Conservation (phyloP, 2,329 filamentous ascomycete genomes). For the Leptosphaerulina australis region DNA sequence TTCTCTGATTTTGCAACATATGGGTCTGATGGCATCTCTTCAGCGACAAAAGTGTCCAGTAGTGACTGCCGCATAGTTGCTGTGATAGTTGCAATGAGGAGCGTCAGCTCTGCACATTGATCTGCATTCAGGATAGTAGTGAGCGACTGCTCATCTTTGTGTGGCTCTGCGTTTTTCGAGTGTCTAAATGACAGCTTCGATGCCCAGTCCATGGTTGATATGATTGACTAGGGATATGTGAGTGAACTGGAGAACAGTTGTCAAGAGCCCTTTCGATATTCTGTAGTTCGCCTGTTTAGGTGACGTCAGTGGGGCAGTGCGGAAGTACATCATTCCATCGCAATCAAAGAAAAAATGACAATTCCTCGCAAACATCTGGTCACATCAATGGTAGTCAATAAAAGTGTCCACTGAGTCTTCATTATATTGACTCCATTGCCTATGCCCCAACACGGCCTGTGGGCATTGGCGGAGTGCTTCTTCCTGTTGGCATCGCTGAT, state of each 20-base stretch:
- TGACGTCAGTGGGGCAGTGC: conserved; percentile 20
- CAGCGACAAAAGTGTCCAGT: conserved; percentile 49
- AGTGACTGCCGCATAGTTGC: conserved; percentile 55
- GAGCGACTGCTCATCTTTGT: conserved; percentile 47
- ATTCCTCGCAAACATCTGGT: too few species aligned
- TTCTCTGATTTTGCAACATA: conserved; percentile 31
- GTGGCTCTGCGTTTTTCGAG: conserved; percentile 29
- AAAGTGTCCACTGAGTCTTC: too few species aligned
- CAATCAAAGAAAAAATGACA: neutral
- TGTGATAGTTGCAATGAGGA: conserved; percentile 56
- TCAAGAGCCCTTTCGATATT: neutral
- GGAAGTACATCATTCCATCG: conserved; percentile 10
- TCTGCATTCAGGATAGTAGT: conserved; percentile 54
- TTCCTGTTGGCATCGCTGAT: conserved; percentile 28
- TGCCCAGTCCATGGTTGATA: conserved; percentile 37
- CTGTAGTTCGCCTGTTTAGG: conserved; percentile 4
- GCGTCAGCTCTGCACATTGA: conserved; percentile 55
- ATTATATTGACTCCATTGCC: neutral
- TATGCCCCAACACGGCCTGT: conserved; percentile 22
- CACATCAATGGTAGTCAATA: too few species aligned
- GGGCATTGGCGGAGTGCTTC: conserved; percentile 14
- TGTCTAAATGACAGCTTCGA: conserved; percentile 46
- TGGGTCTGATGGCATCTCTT: conserved; percentile 29
- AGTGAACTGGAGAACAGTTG: neutral
- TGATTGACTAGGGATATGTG: neutral